Base-by-base conservation (phyloP, 1,284 basidiomycete genomes). In the Ceratobasidium sp. region DNA sequence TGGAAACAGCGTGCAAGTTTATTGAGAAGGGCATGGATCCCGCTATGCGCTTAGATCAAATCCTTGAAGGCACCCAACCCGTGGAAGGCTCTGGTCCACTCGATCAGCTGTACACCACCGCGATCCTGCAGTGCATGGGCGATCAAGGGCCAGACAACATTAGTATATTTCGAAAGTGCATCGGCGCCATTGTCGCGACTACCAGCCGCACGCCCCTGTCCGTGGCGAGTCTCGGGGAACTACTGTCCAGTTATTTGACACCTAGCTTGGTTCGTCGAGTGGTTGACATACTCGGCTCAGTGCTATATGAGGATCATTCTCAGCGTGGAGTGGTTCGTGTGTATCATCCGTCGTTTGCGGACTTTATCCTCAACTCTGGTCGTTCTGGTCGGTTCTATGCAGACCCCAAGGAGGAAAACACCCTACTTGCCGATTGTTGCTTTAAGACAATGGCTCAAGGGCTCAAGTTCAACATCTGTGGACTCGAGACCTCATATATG, bases 301-400 rank as follows among this genome's bases (percentile, higher is more conserved):
- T 75, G 24, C 41, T 75, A 17, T 41, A 72, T 17, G 33, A 64
- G 15, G 62, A 69, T 31, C 24, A 51, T 31, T 7, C 47, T 1
- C 51, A 19, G 4, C 50, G 22, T 19, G 60, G 24, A 8, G 59
- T 54, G 3, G 45, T 75, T 33, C 67, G 75, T 1, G n/a, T 73
- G 7, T 73, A 45, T 9, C 75, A 73, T 47, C 62, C 62, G 1
- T 75, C 75, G 31, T 75, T 75, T 36, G 44, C 47, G n/a, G 62
- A 73, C 17, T 75, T 56, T 24, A 47, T 75, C 29, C 63, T 51
- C 14, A 50, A 75, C 36, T 22, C 6, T 5, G 11, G 33, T 47
- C 59, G 75, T 9, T 75, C 64, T 6, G 45, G 24, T 19, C 51
- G 57, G 24, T 45, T 62, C 27, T 62, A 53, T 11, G 51, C 56